Evolutionary conservation across 768 basidiomycete species (phyloP).

Genomic region (Phaeolepiota aurea): DNA sequence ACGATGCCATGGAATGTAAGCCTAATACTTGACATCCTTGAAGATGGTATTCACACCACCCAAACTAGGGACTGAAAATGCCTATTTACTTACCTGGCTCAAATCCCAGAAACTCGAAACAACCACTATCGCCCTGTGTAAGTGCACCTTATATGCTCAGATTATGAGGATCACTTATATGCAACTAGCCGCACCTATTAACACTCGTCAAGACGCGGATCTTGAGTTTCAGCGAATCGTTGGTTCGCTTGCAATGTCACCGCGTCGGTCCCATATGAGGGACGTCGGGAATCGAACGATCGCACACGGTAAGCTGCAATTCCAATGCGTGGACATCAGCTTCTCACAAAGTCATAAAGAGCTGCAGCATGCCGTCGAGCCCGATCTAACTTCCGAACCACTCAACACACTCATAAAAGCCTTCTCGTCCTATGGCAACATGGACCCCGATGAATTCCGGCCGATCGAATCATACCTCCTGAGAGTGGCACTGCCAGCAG

Average conservation of each 20-base stretch:
- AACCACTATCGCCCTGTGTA: constrained; percentile 33
- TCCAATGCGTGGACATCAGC: background rate
- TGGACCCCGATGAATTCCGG: constrained; percentile 47
- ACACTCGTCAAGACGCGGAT: constrained; percentile 42
- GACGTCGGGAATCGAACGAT: constrained; percentile 70
- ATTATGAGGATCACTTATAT: background rate
- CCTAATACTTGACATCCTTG: too few relatives aligned
- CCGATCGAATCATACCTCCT: constrained; percentile 69
- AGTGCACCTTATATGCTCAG: constrained; percentile 10
- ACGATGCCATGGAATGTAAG: constrained; percentile 90
- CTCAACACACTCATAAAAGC: constrained; percentile 69
- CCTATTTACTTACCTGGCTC: constrained; percentile 79
- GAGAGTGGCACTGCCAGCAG: constrained; percentile 46
- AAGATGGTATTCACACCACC: background rate
- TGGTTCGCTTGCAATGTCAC: constrained; percentile 52
- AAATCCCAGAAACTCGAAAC: constrained; percentile 53
- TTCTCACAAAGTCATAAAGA: constrained; percentile 12
- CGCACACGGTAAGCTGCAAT: constrained; percentile 39
- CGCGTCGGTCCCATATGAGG: constrained; percentile 56
- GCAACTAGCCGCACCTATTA: constrained; percentile 4
- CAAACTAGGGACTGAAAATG: constrained; percentile 84
- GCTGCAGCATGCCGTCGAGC: constrained; percentile 15
- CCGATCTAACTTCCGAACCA: constrained; percentile 45
- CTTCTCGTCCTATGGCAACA: constrained; percentile 65
- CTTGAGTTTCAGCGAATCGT: constrained; percentile 33